These are phyloP conservation scores for Sphenostylis stenocarpa DNA, from an alignment of 306 rosid species.

Conservation along the genomic window DNA sequence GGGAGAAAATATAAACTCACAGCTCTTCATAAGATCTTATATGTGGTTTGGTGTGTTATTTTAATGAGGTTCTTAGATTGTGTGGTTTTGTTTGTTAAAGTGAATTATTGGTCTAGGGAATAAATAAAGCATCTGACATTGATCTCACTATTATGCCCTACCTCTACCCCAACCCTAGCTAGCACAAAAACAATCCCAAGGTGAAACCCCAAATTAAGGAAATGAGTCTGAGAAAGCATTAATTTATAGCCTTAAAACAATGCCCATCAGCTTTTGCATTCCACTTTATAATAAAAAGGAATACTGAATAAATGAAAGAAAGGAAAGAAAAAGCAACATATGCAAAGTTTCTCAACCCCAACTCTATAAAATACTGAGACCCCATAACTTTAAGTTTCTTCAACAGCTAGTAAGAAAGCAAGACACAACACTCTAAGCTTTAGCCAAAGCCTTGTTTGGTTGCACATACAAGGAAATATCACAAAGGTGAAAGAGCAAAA, in stretches of 20 bases:
- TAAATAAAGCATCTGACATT: conserved; percentile 45
- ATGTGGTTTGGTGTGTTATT: conserved; percentile 36
- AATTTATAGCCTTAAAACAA: conserved; percentile 42
- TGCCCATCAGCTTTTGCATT: conserved; percentile 57
- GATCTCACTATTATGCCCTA: conserved; percentile 41
- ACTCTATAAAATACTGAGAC: conserved; percentile 51
- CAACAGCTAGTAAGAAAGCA: conserved; percentile 51
- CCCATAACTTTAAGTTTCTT: conserved; percentile 54
- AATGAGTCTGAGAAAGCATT: conserved; percentile 42
- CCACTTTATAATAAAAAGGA: conserved; percentile 59
- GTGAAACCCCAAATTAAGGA: conserved; percentile 62
- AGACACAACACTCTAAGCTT: conserved; percentile 52
- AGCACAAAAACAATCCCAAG: conserved; percentile 52
- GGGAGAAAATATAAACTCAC: too few relatives aligned
- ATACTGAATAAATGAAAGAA: conserved; percentile 54
- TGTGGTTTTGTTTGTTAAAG: conserved; percentile 44
- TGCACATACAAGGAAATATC: conserved; percentile 54
- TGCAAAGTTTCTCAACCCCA: conserved; percentile 60
- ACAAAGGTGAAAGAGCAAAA: conserved; percentile 47
- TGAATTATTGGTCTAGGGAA: conserved; percentile 51
- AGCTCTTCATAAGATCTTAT: too few relatives aligned
- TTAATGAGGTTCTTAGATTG: conserved; percentile 41
- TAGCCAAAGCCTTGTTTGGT: conserved; percentile 61
- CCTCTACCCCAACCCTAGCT: conserved; percentile 39
- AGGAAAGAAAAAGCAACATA: conserved; percentile 44